A percentile compares a stretch with the other conserved stretches of the same genome.
These are phyloP conservation scores for barrel medic (Medicago truncatula) DNA, from an alignment of 306 rosid genomes.

Conservation along the genomic window MtrunA17r5.0-ANR NC_053042.1:38439501-38440000, in stretches of 20 bases:
- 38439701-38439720: slow-evolving; percentile 63
- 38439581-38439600: slow-evolving; percentile 64
- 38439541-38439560: slow-evolving; percentile 98
- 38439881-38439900: slow-evolving; percentile 50
- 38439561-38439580: slow-evolving; percentile 71
- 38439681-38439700: slow-evolving; percentile 60
- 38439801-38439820: slow-evolving; percentile 56
- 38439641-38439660: slow-evolving; percentile 71
- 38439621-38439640: slow-evolving; percentile 70
- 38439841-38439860: slow-evolving; percentile 58
- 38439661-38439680: slow-evolving; percentile 70
- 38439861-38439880: slow-evolving; percentile 56
- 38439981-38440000: slow-evolving; percentile 84
- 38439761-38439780: slow-evolving; percentile 73
- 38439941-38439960: slow-evolving; percentile 55
- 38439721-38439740: slow-evolving; percentile 66
- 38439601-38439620: slow-evolving; percentile 69
- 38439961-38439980: slow-evolving; percentile 61
- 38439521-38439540: slow-evolving; percentile 98
- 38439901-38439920: slow-evolving; percentile 44
- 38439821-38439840: slow-evolving; percentile 62
- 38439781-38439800: slow-evolving; percentile 65
- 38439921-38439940: slow-evolving; percentile 55
- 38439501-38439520: slow-evolving; percentile 70
- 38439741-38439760: slow-evolving; percentile 76